Evolutionary conservation across 345 rosid species (phyloP).

Genomic region (Triadica sebifera): DNA sequence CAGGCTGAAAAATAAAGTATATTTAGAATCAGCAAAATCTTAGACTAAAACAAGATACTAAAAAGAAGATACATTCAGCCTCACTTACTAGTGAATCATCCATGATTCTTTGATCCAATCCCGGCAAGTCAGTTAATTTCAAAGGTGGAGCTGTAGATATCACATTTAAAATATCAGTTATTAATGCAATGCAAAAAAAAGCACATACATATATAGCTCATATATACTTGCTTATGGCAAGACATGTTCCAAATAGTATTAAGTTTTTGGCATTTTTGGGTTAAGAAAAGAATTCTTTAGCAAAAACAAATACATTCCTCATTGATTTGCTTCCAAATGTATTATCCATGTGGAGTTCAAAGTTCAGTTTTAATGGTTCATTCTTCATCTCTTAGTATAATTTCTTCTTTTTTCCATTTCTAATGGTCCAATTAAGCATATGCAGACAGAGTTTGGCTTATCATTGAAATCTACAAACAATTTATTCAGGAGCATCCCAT

Average conservation of each 20-base stretch:
- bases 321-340: neutral
- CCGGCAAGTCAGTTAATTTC: constrained; percentile 93
- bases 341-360: neutral
- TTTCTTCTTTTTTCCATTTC: neutral
- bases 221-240: no score
- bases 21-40: neutral
- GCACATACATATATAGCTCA: neutral
- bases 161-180: neutral
- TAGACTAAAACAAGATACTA: neutral
- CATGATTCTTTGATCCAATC: constrained; percentile 92
- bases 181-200: neutral
- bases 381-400: neutral
- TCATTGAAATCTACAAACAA: neutral
- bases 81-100: constrained; percentile 82
- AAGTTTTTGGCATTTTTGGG: neutral
- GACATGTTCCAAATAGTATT: neutral
- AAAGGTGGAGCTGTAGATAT: constrained; percentile 79
- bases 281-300: neutral
- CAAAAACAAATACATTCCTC: no score
- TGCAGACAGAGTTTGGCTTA: no score
- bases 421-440: neutral
- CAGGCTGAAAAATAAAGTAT: neutral
- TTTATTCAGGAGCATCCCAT: neutral
- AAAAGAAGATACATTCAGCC: neutral
- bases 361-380: neutral